Percentiles rank a stretch among this genome's conserved stretches.
Evolutionary conservation across 257 asterid genomes (phyloP).

Genomic region (Linderniella brevidens): DNA sequence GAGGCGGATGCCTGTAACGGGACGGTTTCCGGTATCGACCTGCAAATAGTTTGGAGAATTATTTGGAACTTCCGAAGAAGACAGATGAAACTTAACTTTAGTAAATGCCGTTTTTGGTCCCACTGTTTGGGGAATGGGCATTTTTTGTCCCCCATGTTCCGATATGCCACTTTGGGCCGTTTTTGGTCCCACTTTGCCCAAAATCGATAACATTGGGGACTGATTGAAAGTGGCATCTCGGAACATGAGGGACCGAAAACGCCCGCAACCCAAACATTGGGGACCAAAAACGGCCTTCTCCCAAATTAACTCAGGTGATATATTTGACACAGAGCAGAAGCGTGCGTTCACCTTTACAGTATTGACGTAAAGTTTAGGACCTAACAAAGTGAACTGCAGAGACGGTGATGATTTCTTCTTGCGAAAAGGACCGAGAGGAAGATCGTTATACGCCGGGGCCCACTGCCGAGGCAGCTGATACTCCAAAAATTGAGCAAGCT

Average conservation of each 20-base stretch:
- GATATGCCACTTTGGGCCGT: too few species aligned
- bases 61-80: neutral
- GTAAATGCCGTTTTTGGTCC: too few species aligned
- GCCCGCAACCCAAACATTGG: too few species aligned
- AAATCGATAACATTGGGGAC: too few species aligned
- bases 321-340: neutral
- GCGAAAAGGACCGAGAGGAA: conserved; percentile 65
- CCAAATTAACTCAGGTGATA: neutral
- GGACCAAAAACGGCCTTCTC: too few species aligned
- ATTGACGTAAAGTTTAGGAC: conserved; percentile 88
- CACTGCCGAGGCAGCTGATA: conserved; percentile 87
- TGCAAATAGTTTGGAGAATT: conserved; percentile 12
- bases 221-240: too few species aligned
- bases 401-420: conserved; percentile 69
- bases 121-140: too few species aligned
- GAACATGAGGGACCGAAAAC: too few species aligned
- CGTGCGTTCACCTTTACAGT: conserved; percentile 45
- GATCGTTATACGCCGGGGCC: conserved; percentile 86
- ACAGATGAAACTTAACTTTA: too few species aligned
- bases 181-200: too few species aligned
- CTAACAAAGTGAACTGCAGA: conserved; percentile 64
- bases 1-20: conserved; percentile 79
- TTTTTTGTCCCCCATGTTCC: too few species aligned
- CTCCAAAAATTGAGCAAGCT: conserved; percentile 73
- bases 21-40: conserved; percentile 79